Evolutionary conservation across 257 asterid species (phyloP), one percentile per base, ranked within the genome.

Genomic region (Petrea volubilis): DNA sequence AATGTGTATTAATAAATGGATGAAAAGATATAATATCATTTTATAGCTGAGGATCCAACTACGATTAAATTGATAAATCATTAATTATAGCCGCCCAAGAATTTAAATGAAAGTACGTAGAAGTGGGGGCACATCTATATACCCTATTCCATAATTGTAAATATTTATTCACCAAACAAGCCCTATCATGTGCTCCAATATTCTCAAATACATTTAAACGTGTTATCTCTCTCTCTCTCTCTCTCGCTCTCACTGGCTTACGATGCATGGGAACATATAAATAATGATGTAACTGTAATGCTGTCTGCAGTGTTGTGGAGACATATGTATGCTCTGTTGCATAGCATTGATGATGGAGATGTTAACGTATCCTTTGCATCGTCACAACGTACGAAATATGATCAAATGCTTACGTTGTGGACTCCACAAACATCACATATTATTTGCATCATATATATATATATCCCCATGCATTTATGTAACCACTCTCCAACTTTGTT

Each of bases 391-490:
- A 62, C 60, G 15, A 33, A 29, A 3, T 27, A 41, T 71, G 69
- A 71, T 62, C 24, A 18, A 20, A 59, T 61, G 70, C 55, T 71
- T 71, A 61, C 76, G 76, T 43, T 31, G 29, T 23, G 27, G 20
- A 63, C 21, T 21, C 34, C 4, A 18, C 24, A 3, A 15, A 24
- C 58, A n/a, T 67, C 28, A 49, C 11, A 31, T n/a, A 33, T 52
- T 40, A 24, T 64, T 33, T 67, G 52, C 63, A 51, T 31, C 38
- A 52, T 67, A 7, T 24, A 33, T 60, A 11, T 11, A 20, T 62
- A 5, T n/a, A n/a, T 7, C 6, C 11, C n/a, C 41, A 55, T 41
- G 56, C 56, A 58, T 70, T 70, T 46, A 71, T 71, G 68, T 33
- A 71, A 71, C 76, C 5, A 71, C 62, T 57, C 60, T 23, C 49